A percentile compares a stretch with the other conserved stretches of the same genome.
These are phyloP conservation scores for Lichtheimia ornata DNA, from an alignment of 371 early-diverging fungal species.

Conservation along the genomic window DNA sequence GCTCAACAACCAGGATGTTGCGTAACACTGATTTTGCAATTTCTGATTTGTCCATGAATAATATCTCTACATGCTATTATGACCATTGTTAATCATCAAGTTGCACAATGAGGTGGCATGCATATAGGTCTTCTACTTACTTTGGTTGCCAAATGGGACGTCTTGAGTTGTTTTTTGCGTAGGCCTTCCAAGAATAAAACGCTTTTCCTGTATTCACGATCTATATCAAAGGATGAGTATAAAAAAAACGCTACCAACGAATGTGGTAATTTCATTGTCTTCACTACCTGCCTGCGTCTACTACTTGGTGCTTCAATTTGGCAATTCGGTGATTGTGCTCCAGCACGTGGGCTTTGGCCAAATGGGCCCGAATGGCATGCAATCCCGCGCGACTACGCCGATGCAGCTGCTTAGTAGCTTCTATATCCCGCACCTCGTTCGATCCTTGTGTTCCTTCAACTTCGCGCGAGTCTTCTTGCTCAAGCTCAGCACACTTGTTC, in stretches of 20 bases:
- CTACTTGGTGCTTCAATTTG: neutral
- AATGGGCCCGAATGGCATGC: neutral
- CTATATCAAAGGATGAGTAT: neutral
- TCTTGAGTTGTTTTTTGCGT: conserved; percentile 13
- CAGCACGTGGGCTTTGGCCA: neutral
- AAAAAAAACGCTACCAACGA: too few relatives aligned
- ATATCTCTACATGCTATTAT: conserved; percentile 14
- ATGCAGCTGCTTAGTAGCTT: neutral
- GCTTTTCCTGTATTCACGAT: conserved; percentile 12
- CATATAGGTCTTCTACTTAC: conserved; percentile 1
- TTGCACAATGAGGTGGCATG: neutral
- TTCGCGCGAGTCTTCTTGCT: neutral
- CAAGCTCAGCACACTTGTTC: conserved; percentile 16
- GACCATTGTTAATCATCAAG: neutral
- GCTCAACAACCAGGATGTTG: conserved; percentile 12
- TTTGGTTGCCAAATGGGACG: conserved; percentile 12
- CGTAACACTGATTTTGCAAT: conserved; percentile 13
- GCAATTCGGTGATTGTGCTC: conserved; percentile 2
- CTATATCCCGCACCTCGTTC: neutral
- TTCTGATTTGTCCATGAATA: conserved; percentile 19
- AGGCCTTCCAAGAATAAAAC: conserved; percentile 11
- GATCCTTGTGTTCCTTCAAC: neutral
- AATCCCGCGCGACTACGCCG: neutral
- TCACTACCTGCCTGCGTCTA: neutral
- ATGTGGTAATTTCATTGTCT: neutral